Evolutionary conservation across 305 asterid genomes (phyloP), one percentile per base, ranked within the genome.

Genomic region (Ajuga reptans): DNA sequence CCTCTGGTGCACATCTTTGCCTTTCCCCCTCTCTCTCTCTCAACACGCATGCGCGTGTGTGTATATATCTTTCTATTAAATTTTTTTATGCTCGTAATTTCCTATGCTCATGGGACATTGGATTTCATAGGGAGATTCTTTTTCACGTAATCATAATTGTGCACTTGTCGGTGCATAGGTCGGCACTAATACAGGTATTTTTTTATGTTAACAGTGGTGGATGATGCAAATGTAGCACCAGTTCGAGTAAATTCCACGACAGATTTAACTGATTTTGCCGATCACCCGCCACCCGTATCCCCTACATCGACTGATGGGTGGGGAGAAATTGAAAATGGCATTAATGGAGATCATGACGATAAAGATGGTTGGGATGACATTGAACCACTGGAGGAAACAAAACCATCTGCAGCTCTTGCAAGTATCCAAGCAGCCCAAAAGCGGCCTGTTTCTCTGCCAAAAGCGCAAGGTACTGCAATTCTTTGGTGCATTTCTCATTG

Each of bases 321-420:
- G 99, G 99, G 97, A 75, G 99, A 91, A 65, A 79, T 87, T 62
- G 96, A 87, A 74, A 89, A 86, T 68, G 96, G 90, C 79, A 78
- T 84, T 75, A 68, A 75, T 55, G 95, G 79, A 67, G 96, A 68
- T 45, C 61, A 54, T 9, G 95, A 75, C 46, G 98, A 85, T 24
- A 87, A 85, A 68, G 91, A 87, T 69, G 95, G 96, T 10, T 91
- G 99, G 99, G 96, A 93, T 84, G 97, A 87, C 72, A 75, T 93
- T 33, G 96, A 90, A 80, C 96, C 99, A 66, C 83, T 84, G 12
- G 97, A 93, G 77, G 92, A 85, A 67, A 75, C 85, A 51, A 83
- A 79, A 70, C 96, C 84, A 66, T 79, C 96, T 63, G 70, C 89
- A 64, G 87, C 86, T 68, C 99, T 91, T 66, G 89, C 96, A 64